A percentile compares a stretch with the other conserved stretches of the same genome.
These are phyloP conservation scores for Aspergillus carbonarius DNA, from an alignment of 2,329 filamentous ascomycete species.

Conservation along the genomic window DNA sequence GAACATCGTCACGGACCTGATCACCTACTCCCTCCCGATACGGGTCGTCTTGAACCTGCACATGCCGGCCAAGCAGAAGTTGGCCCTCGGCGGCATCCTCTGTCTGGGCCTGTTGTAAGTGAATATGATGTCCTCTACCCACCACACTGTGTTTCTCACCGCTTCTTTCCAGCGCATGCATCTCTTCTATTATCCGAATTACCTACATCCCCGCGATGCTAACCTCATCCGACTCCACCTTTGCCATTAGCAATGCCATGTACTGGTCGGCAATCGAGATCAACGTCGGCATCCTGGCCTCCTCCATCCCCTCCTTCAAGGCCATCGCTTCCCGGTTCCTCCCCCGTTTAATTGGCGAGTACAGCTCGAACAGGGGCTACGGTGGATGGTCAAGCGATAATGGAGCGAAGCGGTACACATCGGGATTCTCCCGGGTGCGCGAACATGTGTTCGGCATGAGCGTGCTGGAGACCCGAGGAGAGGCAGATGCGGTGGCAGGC, in stretches of 20 bases:
- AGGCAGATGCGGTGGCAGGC: constrained; percentile 20
- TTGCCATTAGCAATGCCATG: constrained; percentile 43
- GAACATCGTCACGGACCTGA: constrained; percentile 61
- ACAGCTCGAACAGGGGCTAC: constrained; percentile 27
- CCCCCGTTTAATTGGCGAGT: constrained; percentile 42
- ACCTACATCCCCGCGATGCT: constrained; percentile 48
- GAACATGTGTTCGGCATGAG: constrained; percentile 20
- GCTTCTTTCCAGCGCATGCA: constrained; percentile 38
- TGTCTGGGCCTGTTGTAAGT: constrained; percentile 49
- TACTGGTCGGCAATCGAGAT: constrained; percentile 48
- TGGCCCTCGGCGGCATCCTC: constrained; percentile 51
- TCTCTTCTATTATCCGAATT: constrained; percentile 50
- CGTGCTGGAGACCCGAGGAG: constrained; percentile 13
- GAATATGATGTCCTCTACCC: background rate
- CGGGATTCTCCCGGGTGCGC: constrained; percentile 29
- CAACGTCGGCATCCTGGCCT: constrained; percentile 45
- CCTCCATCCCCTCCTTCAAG: constrained; percentile 45
- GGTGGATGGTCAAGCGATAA: constrained; percentile 24
- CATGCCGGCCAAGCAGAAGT: constrained; percentile 49
- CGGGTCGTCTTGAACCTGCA: constrained; percentile 48
- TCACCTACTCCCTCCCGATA: constrained; percentile 55
- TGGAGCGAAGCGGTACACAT: constrained; percentile 19
- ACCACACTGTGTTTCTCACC: background rate
- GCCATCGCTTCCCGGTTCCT: constrained; percentile 43
- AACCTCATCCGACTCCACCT: constrained; percentile 35